phyloP scores from a whole-genome alignment of 2,329 filamentous ascomycete genomes.

The Amauroascus niger region DNA sequence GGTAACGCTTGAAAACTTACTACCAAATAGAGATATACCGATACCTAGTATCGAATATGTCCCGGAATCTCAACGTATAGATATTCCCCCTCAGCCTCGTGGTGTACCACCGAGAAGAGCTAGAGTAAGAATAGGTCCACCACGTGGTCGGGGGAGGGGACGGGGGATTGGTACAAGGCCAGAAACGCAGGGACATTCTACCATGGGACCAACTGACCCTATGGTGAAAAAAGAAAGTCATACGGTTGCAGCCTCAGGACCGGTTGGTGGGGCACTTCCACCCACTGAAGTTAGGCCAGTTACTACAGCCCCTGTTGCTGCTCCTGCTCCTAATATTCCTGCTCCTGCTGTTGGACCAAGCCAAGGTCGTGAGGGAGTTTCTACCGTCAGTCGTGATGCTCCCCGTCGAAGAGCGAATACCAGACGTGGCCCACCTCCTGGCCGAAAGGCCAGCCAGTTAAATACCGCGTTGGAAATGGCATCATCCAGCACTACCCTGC shows the following conservation, averaged over 20 bases:
- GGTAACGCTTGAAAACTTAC: not conserved
- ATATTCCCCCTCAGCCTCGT: not conserved
- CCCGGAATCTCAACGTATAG: not conserved
- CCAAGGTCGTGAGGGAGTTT: not conserved
- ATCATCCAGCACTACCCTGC: not conserved
- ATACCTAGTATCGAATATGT: slow-evolving; percentile 4
- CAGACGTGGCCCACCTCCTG: not conserved
- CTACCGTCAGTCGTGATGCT: not conserved
- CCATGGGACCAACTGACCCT: no score
- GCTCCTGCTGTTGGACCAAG: no score
- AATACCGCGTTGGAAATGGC: not conserved
- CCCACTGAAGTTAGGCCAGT: not conserved
- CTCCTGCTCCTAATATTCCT: not conserved
- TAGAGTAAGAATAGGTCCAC: slow-evolving; percentile 7
- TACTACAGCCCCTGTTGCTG: not conserved
- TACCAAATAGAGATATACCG: not conserved
- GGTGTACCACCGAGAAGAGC: not conserved
- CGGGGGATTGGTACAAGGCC: not conserved
- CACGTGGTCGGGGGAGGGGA: not conserved
- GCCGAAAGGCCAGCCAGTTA: not conserved
- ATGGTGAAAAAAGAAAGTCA: not conserved
- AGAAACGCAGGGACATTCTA: not conserved
- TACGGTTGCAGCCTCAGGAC: no score
- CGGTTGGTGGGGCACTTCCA: not conserved
- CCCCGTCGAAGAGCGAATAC: slow-evolving; percentile 2